phyloP scores from a whole-genome alignment of 1,284 basidiomycete species.

The Rhodotorula mucilaginosa region DNA sequence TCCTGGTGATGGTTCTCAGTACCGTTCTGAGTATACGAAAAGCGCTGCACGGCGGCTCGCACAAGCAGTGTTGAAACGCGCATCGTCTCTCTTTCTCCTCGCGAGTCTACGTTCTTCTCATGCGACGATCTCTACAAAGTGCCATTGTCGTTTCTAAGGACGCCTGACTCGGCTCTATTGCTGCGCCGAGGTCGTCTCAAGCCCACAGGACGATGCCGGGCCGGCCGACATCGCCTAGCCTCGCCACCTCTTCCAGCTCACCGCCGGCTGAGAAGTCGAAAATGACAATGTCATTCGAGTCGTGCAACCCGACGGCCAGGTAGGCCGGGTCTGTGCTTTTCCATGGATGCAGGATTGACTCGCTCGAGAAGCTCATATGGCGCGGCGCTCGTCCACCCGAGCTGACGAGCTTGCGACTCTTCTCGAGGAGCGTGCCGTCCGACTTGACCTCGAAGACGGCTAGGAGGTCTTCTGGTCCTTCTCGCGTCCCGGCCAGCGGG shows the following conservation, averaged over 20 bases:
- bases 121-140: too few relatives aligned
- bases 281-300: conserved; percentile 36
- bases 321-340: conserved; percentile 4
- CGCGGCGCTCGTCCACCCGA: conserved; percentile 29
- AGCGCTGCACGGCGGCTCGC: conserved; percentile 21
- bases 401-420: not conserved
- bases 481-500: conserved; percentile 20
- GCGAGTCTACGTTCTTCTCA: too few relatives aligned
- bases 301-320: conserved; percentile 29
- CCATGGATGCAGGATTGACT: not conserved
- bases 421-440: conserved; percentile 10
- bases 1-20: conserved; percentile 73
- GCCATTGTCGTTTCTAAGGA: not conserved
- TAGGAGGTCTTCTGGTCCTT: conserved; percentile 22
- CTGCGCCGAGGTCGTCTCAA: not conserved
- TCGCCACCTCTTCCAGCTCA: conserved; percentile 23
- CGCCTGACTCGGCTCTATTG: not conserved
- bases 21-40: conserved; percentile 56
- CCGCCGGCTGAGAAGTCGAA: conserved; percentile 14
- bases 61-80: conserved; percentile 22
- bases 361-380: conserved; percentile 25
- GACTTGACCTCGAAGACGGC: conserved; percentile 21
- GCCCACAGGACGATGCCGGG: conserved; percentile 11
- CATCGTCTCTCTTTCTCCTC: too few relatives aligned
- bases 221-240: conserved; percentile 11